Base-by-base conservation (phyloP, 805 yeast species). In the Ogataea salicorniae region DNA sequence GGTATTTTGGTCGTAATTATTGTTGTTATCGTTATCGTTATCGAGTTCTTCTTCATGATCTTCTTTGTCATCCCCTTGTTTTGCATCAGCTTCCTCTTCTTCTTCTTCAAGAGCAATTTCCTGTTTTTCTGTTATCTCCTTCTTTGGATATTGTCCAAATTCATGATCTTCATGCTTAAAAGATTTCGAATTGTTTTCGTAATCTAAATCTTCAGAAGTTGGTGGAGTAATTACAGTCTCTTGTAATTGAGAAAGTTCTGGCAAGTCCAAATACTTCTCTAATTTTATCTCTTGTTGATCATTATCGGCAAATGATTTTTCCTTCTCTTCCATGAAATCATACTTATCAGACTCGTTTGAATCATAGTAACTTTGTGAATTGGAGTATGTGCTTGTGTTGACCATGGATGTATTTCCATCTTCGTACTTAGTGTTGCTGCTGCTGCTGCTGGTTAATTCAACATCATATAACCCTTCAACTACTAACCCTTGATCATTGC, bases 381-480 rank as follows among this genome's bases (percentile, higher is more conserved):
- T 6, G 20, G 11, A 29, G 16, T 6, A 34, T 29, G 23, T 16
- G 15, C 26, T 13, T 14, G 23, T 2, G 8, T 16, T 5, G 7
- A 23, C 26, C n/a, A 16, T n/a, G 5, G 42, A 31, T 16, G 39
- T 16, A 13, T 36, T 29, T 16, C 17, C 20, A 33, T 42, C 35
- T 14, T 41, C 44, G 36, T 42, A 34, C 4, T 42, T 34, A 17
- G 15, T 41, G 33, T 40, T 48, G 46, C 48, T 34, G 26, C 23
- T 48, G 46, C 48, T 34, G 26, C 23, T 40, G 5, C n/a, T 39
- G 2, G 47, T 42, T 33, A 33, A 39, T 22, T 58, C 61, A 6
- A 66, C 46, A 33, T 66, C 62, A 3, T 60, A 48, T 18, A 67
- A 50, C 2, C 72, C 70, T 6, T 58, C 57, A n/a, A 68, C 55